Evolutionary conservation across 2,329 filamentous ascomycete genomes (phyloP).

Genomic region (Hyphodiscus sp.): DNA sequence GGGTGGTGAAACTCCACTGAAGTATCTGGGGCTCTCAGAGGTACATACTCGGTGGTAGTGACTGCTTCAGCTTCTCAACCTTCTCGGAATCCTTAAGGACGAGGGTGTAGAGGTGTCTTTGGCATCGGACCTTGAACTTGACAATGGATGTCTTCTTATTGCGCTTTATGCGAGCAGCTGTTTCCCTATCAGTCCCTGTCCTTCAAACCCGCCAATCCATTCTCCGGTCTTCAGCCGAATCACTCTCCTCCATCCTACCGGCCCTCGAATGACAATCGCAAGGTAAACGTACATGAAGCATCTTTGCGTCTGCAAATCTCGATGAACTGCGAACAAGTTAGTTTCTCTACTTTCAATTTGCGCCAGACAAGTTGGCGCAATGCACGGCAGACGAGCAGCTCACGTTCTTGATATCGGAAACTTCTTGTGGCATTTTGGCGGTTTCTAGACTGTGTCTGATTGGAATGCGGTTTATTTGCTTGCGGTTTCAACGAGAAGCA

Average conservation of each 20-base stretch:
- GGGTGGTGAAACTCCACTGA: constrained; percentile 33
- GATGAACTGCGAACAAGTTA: constrained; percentile 68
- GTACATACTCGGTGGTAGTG: constrained; percentile 85
- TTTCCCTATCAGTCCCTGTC: constrained; percentile 19
- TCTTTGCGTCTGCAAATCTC: constrained; percentile 99
- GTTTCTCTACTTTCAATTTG: neutral
- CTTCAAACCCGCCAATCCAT: neutral
- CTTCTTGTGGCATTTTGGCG: constrained; percentile 94
- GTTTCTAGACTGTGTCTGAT: constrained; percentile 27
- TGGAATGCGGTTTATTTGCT: constrained; percentile 15
- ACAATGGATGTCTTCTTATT: constrained; percentile 83
- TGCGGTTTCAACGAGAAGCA: constrained; percentile 7
- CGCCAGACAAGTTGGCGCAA: neutral
- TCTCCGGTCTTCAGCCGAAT: neutral
- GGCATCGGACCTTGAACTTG: constrained; percentile 99
- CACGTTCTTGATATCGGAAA: constrained; percentile 93
- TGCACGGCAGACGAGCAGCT: constrained; percentile 17
- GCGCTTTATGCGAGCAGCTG: constrained; percentile 93
- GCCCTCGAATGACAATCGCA: neutral
- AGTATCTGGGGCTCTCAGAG: constrained; percentile 31
- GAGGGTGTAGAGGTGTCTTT: constrained; percentile 93
- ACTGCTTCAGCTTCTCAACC: constrained; percentile 99
- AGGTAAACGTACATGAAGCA: constrained; percentile 80
- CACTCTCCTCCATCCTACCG: neutral
- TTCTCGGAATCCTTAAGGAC: constrained; percentile 98